phyloP scores from a whole-genome alignment of 192 early-diverging fungal species.

The Coemansia sp. region DNA sequence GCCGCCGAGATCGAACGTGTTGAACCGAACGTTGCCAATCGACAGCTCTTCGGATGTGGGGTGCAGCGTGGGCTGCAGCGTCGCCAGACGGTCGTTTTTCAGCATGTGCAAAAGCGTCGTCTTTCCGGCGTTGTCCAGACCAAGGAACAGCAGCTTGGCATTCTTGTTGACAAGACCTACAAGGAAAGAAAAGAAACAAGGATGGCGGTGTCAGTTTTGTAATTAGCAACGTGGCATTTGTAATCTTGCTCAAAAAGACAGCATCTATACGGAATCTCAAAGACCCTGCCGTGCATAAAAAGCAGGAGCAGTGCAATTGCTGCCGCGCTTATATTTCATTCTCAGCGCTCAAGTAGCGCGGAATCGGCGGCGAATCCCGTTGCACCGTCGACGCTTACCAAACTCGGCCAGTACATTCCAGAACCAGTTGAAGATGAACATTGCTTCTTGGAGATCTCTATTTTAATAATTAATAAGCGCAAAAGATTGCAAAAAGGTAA shows the following conservation, averaged over 20 bases:
- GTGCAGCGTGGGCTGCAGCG: constrained; percentile 93
- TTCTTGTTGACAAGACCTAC: constrained; percentile 98
- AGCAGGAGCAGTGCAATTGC: too few species aligned
- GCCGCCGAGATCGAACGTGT: constrained; percentile 97
- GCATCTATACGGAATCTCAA: too few species aligned
- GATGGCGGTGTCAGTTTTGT: too few species aligned
- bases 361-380: not conserved
- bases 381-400: constrained; percentile 62
- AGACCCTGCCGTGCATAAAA: too few species aligned
- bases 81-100: constrained; percentile 96
- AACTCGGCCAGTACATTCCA: constrained; percentile 86
- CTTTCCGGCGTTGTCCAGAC: constrained; percentile 98
- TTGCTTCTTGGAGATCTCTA: constrained; percentile 39
- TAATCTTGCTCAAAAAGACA: not conserved
- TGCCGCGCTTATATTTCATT: constrained; percentile 9
- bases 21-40: constrained; percentile 96
- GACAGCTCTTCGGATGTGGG: constrained; percentile 97
- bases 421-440: constrained; percentile 99
- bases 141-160: constrained; percentile 98
- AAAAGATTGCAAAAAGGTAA: not conserved
- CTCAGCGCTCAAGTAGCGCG: not conserved
- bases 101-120: constrained; percentile 99
- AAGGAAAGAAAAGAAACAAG: not conserved
- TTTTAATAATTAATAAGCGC: constrained; percentile 5
- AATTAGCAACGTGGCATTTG: not conserved